Evolutionary conservation across 441 rosid species (phyloP).

Genomic region (Melastoma candidum): DNA sequence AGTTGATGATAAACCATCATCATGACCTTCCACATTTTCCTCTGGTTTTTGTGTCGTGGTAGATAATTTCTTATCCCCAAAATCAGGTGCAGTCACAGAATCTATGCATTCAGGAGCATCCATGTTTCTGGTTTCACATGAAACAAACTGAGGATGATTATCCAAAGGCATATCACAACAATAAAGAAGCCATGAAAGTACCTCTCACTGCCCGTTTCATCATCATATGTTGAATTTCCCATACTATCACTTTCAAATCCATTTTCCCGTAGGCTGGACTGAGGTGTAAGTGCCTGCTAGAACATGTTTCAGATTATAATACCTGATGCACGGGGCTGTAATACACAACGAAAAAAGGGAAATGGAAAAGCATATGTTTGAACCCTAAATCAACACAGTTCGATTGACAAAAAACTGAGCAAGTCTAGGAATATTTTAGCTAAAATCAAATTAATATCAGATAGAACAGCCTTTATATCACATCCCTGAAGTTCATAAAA

Average conservation of each 20-base stretch:
- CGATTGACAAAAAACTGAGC: too few species aligned
- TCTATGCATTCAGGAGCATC: constrained; percentile 28
- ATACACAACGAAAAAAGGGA: too few species aligned
- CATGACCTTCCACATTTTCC: constrained; percentile 22
- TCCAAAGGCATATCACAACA: constrained; percentile 8
- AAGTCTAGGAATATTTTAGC: too few species aligned
- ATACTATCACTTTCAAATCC: constrained; percentile 39
- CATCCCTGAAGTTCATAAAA: too few species aligned
- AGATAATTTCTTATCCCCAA: constrained; percentile 29
- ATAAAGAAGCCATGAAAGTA: constrained; percentile 19
- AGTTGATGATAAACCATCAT: constrained; percentile 22
- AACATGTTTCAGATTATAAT: too few species aligned
- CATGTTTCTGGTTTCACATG: constrained; percentile 41
- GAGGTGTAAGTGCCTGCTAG: constrained; percentile 45
- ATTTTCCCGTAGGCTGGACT: constrained; percentile 42
- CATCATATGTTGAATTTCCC: constrained; percentile 26
- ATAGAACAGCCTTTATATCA: too few species aligned
- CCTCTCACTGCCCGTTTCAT: constrained; percentile 40
- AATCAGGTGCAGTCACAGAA: constrained; percentile 23
- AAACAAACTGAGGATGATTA: constrained; percentile 7
- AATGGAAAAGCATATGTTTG: too few species aligned
- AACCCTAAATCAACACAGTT: too few species aligned
- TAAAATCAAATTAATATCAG: too few species aligned
- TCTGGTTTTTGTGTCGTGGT: constrained; percentile 19
- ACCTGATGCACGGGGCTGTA: too few species aligned